A percentile compares a stretch with the other conserved stretches of the same genome.
These are phyloP conservation scores for Peniophora sp. DNA, from an alignment of 1,284 basidiomycete species.

Conservation along the genomic window DNA sequence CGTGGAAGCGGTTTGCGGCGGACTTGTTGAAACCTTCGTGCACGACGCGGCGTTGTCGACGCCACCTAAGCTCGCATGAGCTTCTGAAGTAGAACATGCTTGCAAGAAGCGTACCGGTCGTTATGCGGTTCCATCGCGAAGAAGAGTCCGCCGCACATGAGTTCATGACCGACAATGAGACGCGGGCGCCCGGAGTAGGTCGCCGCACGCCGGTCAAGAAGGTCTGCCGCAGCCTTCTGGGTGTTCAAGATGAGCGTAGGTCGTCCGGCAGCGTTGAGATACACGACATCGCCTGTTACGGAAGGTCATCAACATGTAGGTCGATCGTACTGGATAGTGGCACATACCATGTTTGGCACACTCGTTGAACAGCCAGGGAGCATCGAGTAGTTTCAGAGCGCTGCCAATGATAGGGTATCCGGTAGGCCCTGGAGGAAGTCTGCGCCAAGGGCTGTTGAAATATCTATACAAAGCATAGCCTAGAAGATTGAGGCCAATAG, in stretches of 20 bases:
- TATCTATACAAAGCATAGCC: slow-evolving; percentile 1
- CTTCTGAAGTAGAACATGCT: neutral
- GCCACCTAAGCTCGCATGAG: slow-evolving; percentile 6
- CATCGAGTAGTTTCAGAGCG: slow-evolving; percentile 8
- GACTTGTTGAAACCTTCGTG: slow-evolving; percentile 11
- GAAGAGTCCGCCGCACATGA: slow-evolving; percentile 5
- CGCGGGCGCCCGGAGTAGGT: neutral
- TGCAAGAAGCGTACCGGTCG: neutral
- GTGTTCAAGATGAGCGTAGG: neutral
- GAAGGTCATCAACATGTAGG: neutral
- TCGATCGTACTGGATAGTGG: too few relatives aligned
- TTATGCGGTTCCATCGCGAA: neutral
- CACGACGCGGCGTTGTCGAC: slow-evolving; percentile 10
- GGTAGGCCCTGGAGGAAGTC: slow-evolving; percentile 12
- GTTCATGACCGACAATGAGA: slow-evolving; percentile 9
- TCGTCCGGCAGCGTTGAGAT: neutral
- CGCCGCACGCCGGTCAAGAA: neutral
- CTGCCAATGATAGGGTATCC: slow-evolving; percentile 13
- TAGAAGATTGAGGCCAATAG: neutral
- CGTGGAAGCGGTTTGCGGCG: slow-evolving; percentile 6
- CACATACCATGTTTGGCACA: slow-evolving; percentile 11
- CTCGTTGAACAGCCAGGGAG: slow-evolving; percentile 13
- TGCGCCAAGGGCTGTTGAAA: slow-evolving; percentile 8
- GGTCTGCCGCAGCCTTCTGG: neutral
- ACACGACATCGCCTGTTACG: neutral